Evolutionary conservation across 768 basidiomycete species (phyloP), one percentile per base, ranked within the genome.

Genomic region (Suillus placidus): DNA sequence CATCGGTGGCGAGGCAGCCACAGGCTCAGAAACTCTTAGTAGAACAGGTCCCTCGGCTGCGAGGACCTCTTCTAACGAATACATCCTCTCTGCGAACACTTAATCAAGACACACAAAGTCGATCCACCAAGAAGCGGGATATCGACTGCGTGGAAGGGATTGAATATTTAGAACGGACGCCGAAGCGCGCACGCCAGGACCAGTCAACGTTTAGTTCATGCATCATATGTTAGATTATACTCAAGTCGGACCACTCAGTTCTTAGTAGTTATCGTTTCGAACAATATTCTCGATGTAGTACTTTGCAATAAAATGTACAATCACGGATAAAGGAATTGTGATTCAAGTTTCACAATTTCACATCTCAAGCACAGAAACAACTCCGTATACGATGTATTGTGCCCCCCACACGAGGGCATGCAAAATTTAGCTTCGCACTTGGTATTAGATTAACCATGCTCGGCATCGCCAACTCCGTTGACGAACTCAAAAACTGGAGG

Each of bases 11-110:
- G 58, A 60, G 58, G 26, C 58, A 60, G 18, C 58, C 58, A n/a
- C 38, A 60, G 12, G 58, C 58, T 20, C 40, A 60, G 58, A 60
- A 60, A 42, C 30, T 60, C 40, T 40, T 26, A 60, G 18, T 60
- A 60, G 58, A 60, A 6, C 38, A 60, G 26, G 47, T 18, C 40
- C 51, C 38, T 42, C 38, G 18, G 9, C 47, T 70, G 49, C 64
- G 49, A 66, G 51, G 30, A 30, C 38, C 23, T 14, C 26, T 34
- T 37, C n/a, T 23, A 38, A 38, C 5, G 26, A 58, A 30, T 30
- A 18, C 16, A 18, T 40, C 6, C 16, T 13, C 26, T 40, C 16
- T 3, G 14, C 58, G 38, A 12, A 18, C 10, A 32, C 10, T 20
- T 32, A 13, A 30, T 42, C 26, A 42, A 12, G 26, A 18, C 37